These are phyloP conservation scores for Acacia confusa DNA, from an alignment of 306 rosid genomes.

Conservation along the genomic window DNA sequence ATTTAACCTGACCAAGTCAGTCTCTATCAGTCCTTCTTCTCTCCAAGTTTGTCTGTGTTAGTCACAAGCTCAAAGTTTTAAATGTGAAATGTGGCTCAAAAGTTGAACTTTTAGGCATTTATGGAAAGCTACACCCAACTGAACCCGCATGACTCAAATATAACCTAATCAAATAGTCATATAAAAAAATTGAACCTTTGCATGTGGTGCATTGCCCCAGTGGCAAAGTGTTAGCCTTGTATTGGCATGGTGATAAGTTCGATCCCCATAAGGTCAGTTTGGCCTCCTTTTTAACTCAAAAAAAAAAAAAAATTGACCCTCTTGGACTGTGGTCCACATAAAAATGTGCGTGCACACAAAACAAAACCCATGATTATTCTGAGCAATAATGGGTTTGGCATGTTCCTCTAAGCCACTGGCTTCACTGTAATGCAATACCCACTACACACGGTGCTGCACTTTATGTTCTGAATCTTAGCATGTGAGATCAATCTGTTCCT, in stretches of 20 bases:
- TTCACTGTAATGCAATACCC: constrained; percentile 7
- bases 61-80: constrained; percentile 18
- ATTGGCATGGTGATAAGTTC: too few species aligned
- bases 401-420: constrained; percentile 23
- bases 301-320: background rate
- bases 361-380: constrained; percentile 5
- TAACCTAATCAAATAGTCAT: too few species aligned
- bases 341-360: background rate
- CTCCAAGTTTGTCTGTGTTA: background rate
- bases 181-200: background rate
- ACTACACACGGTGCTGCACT: constrained; percentile 1
- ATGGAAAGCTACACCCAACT: too few species aligned
- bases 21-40: constrained; percentile 17
- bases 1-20: constrained; percentile 19
- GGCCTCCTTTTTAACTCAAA: too few species aligned
- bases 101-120: background rate
- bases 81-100: constrained; percentile 2
- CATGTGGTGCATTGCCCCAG: too few species aligned
- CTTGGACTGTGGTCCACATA: constrained; percentile 38
- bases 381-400: constrained; percentile 5
- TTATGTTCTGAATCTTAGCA: background rate
- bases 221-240: too few species aligned
- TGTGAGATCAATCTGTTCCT: background rate
- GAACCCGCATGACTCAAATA: too few species aligned
- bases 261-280: too few species aligned